These are phyloP conservation scores for Cryomyces antarcticus DNA, from an alignment of 495 filamentous ascomycete species.

Conservation along the genomic window DNA sequence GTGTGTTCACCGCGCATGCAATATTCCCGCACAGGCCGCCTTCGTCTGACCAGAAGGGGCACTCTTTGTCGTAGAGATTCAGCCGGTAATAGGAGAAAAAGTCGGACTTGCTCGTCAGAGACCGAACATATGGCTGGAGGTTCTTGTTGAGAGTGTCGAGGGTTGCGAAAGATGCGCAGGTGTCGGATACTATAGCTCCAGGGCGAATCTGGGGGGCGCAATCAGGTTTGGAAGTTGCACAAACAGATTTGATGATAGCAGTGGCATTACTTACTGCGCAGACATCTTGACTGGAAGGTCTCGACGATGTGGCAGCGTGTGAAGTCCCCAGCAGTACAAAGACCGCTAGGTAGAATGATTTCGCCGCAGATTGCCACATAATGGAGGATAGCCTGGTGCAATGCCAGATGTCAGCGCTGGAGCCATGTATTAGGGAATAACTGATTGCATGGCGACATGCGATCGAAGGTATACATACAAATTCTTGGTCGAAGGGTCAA, in stretches of 20 bases:
- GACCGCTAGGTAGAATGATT: conserved; percentile 13
- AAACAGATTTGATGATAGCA: background rate
- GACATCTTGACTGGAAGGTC: conserved; percentile 27
- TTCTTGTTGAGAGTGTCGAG: conserved; percentile 66
- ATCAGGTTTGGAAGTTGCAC: conserved; percentile 4
- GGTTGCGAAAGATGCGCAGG: conserved; percentile 78
- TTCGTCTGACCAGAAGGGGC: conserved; percentile 88
- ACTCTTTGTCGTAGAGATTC: conserved; percentile 88
- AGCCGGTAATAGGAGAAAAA: conserved; percentile 96
- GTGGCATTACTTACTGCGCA: conserved; percentile 40
- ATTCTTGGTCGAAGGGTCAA: too few species aligned
- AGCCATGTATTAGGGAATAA: too few species aligned
- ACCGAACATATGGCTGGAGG: conserved; percentile 59
- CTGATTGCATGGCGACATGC: too few species aligned
- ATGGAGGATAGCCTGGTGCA: background rate
- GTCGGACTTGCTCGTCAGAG: conserved; percentile 70
- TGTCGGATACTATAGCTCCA: conserved; percentile 52
- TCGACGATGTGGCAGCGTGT: conserved; percentile 14
- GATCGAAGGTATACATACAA: too few species aligned
- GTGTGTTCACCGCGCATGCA: conserved; percentile 88
- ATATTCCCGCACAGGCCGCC: conserved; percentile 94
- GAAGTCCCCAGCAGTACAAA: conserved; percentile 9
- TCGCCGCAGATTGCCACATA: conserved; percentile 5
- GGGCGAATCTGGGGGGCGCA: conserved; percentile 35
- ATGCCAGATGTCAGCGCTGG: background rate